Evolutionary conservation across 257 asterid species (phyloP), one percentile per base, ranked within the genome.

Genomic region (Solanum pennellii): DNA sequence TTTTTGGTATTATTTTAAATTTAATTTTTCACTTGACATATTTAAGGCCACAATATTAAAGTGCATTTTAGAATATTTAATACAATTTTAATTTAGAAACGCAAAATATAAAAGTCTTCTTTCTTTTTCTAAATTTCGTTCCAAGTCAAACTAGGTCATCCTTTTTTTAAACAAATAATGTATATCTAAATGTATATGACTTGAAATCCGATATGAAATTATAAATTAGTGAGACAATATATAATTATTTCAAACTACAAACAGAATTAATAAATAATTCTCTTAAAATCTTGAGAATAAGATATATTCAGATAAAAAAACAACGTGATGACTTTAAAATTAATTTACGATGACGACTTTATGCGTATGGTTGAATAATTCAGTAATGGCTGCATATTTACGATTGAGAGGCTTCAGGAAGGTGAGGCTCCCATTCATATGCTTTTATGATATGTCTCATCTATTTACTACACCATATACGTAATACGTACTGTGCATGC

Each of bases 21-120:
- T 49, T 0, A 49, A 6, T 0, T 49, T 49, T 49, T 0, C 9
- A 49, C 0, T 0, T 0, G 9, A 15, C 9, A 49, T 16, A 3
- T 49, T 15, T 49, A 15, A 15, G 1, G 7, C 0, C 9, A 6
- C 1, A 16, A 49, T 3, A 49, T 16, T 49, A 49, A 49, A 15
- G 60, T 15, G 0, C 18, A 49, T 49, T 49, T 16, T 49, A 9
- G 0, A 0, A 49, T 0, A 49, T 49, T 49, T 16, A 9, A 16
- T 9, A 49, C 16, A 16, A 6, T 1, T 15, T 16, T 49, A 49
- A 16, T 49, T 49, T 5, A 49, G 0, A 49, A 49, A 0, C 4
- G 16, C 0, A 16, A 16, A 3, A 49, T 49, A 2, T 6, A 49
- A 49, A 49, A 16, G 0, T 6, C 0, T 49, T 49, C 0, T 6